Base-by-base conservation (phyloP, 345 rosid genomes). In the Boechera stricta region DNA sequence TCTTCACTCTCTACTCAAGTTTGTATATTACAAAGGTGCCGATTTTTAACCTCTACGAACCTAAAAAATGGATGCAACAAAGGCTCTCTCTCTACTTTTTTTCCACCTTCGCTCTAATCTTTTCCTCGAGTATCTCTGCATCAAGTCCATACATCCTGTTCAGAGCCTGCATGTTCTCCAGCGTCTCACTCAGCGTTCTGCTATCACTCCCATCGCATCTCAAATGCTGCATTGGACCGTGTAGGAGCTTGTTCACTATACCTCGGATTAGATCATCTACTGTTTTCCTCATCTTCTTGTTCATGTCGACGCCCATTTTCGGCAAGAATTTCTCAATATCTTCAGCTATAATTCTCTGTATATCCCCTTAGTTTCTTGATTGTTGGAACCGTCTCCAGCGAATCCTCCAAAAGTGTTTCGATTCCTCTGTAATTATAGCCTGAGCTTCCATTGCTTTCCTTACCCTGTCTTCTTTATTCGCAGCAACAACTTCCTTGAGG, bases 401-500 rank as follows among this genome's bases (percentile, higher is more conserved):
- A 95, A 78, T 92, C 99, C 96, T 89, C 99, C 99, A 95, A 74
- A 95, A 95, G 71, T 87, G 89, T 72, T 87, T 89, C 3, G 96
- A 85, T 79, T 92, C 99, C 72, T 89, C 94, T 1, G 83, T 49
- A 32, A 92, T 89, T 69, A 95, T 92, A 39, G 79, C 80, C 69
- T 87, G 92, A 82, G 99, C 99, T 85, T 95, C 99, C 94, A 85
- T 87, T 42, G 97, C 98, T 81, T 91, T 92, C 45, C 86, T 79
- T 56, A 87, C 82, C 10, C 97, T 86, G 64, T 95, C 99, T 85
- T 95, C 98, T 81, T 92, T 92, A 64, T 95, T 95, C n/a, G 99
- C 94, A 58, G 97, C 93, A 69, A 95, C 99, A 2, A 95, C 99
- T 85, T 95, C 99, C 78, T 92, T 92, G 29, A 95, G 97, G 82